Evolutionary conservation across 257 asterid species (phyloP).

Genomic region (Mitragyna speciosa): DNA sequence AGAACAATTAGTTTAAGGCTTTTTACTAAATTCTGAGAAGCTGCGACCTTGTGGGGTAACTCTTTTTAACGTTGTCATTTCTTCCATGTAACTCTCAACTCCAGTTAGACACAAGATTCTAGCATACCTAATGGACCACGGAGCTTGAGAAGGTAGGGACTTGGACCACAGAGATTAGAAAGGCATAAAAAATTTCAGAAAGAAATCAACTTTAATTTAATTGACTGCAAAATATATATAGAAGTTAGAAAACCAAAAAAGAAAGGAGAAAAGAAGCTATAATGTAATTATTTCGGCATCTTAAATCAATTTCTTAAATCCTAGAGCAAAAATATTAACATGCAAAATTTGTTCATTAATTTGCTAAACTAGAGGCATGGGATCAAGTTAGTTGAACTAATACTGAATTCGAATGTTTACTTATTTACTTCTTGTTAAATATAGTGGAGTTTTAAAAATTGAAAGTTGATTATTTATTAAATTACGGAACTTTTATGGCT

Average conservation of each 20-base stretch:
- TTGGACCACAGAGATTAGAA: neutral
- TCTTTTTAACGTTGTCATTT: constrained; percentile 1
- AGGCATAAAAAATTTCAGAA: neutral
- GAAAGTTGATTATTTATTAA: neutral
- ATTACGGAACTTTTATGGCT: neutral
- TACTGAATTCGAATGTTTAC: neutral
- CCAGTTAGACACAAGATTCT: neutral
- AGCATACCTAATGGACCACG: constrained; percentile 5
- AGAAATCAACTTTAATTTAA: neutral
- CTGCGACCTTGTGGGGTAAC: neutral
- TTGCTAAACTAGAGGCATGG: neutral
- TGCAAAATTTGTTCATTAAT: neutral
- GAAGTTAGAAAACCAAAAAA: neutral
- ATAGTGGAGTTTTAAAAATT: neutral
- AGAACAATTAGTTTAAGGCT: neutral
- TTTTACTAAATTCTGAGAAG: neutral
- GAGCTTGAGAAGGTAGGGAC: neutral
- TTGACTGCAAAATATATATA: neutral
- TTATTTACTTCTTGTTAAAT: neutral
- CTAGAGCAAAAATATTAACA: neutral
- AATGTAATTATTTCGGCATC: neutral
- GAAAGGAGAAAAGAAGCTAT: too few relatives aligned
- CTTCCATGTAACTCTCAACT: constrained; percentile 3
- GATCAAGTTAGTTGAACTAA: neutral
- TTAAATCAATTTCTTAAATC: neutral